phyloP scores from a whole-genome alignment of 306 rosid genomes.

The Argentina anserina region DNA sequence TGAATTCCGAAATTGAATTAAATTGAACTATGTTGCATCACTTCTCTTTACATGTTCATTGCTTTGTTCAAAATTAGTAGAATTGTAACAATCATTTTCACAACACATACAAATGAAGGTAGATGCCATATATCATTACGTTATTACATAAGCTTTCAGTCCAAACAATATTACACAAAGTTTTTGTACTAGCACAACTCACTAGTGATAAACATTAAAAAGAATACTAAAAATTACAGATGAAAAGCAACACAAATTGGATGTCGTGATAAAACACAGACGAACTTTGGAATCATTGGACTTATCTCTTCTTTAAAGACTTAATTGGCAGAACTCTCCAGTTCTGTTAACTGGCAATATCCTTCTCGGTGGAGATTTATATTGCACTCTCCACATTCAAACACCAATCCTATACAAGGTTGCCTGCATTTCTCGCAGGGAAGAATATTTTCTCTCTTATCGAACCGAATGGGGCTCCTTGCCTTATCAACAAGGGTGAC shows the following conservation, averaged over 20 bases:
- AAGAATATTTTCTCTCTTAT: not conserved
- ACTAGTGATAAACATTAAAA: not conserved
- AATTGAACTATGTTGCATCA: not conserved
- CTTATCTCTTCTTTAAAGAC: not conserved
- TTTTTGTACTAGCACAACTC: too few relatives aligned
- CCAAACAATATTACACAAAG: not conserved
- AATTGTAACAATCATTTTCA: not conserved
- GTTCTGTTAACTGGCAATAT: not conserved
- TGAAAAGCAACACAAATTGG: not conserved
- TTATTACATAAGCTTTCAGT: not conserved
- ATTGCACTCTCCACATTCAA: not conserved
- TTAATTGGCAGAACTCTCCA: not conserved
- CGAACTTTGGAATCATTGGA: not conserved
- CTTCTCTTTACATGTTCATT: too few relatives aligned
- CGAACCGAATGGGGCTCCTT: not conserved
- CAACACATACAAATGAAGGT: not conserved
- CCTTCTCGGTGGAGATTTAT: not conserved
- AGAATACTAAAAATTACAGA: not conserved
- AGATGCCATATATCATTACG: not conserved
- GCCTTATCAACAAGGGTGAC: not conserved
- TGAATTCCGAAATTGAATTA: not conserved
- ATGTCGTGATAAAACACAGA: not conserved
- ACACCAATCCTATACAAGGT: not conserved
- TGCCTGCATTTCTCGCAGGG: not conserved
- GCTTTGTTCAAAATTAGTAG: not conserved